Evolutionary conservation across 164 flowering plant genomes (phyloP).

Genomic region (Akebia trifoliata): DNA sequence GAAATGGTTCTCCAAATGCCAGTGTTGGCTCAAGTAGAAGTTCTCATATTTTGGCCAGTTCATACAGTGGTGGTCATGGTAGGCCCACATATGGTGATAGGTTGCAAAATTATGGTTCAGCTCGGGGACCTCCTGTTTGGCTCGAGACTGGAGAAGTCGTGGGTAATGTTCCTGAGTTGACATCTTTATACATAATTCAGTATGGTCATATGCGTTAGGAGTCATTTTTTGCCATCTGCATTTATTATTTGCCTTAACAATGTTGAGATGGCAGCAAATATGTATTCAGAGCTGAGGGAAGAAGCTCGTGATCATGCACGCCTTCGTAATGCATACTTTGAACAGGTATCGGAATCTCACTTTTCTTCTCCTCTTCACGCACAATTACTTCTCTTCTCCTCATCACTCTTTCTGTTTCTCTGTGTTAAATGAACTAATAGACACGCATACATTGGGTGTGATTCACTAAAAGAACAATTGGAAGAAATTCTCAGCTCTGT

Average conservation of each 20-base stretch:
- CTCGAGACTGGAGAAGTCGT: conserved; percentile 98
- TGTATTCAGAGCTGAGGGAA: conserved; percentile 87
- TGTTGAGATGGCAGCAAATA: conserved; percentile 73
- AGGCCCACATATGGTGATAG: conserved; percentile 54
- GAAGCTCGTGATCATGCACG: conserved; percentile 98
- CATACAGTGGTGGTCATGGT: conserved; percentile 47
- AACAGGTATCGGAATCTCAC: conserved; percentile 95
- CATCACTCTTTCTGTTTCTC: too few species aligned
- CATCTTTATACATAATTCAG: conserved; percentile 12
- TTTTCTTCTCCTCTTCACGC: too few species aligned
- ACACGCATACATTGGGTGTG: too few species aligned
- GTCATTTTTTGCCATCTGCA: conserved; percentile 17
- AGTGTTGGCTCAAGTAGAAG: conserved; percentile 75
- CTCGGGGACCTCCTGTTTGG: conserved; percentile 78
- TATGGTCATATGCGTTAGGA: conserved; percentile 5
- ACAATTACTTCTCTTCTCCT: too few species aligned
- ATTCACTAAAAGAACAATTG: too few species aligned
- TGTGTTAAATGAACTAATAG: too few species aligned
- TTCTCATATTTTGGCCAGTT: conserved; percentile 50
- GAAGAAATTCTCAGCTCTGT: too few species aligned
- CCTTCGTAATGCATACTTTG: conserved; percentile 83
- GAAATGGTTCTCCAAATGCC: conserved; percentile 52
- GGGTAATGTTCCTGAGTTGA: conserved; percentile 54
- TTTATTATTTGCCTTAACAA: conserved; percentile 29
- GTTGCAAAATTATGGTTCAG: conserved; percentile 53